phyloP scores from a whole-genome alignment of 441 rosid species.

The Kokia cookei region DNA sequence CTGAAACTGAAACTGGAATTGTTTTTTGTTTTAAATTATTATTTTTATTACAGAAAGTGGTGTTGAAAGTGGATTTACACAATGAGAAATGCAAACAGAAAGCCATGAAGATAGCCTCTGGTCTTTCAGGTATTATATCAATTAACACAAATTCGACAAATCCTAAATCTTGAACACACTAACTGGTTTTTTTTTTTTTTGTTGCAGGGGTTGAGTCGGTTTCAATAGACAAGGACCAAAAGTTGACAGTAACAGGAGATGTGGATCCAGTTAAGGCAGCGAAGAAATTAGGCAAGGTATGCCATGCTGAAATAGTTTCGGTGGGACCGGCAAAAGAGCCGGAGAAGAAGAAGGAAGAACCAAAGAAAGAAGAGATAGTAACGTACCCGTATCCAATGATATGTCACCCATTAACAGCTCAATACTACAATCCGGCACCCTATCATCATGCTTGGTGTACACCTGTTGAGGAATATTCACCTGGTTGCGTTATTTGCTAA shows the following conservation, averaged over 20 bases:
- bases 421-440: background rate
- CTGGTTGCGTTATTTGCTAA: slow-evolving; percentile 42
- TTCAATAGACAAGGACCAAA: slow-evolving; percentile 40
- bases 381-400: background rate
- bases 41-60: slow-evolving; percentile 32
- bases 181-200: background rate
- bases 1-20: background rate
- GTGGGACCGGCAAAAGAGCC: slow-evolving; percentile 62
- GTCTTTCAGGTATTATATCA: slow-evolving; percentile 28
- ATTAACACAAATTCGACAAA: background rate
- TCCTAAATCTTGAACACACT: background rate
- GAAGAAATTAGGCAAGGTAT: slow-evolving; percentile 38
- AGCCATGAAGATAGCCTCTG: slow-evolving; percentile 37
- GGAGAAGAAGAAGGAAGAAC: slow-evolving; percentile 43
- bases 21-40: background rate
- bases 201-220: slow-evolving; percentile 49
- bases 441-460: background rate
- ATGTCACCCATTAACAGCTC: slow-evolving; percentile 17
- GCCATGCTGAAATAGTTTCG: slow-evolving; percentile 27
- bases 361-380: slow-evolving; percentile 16
- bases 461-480: slow-evolving; percentile 32
- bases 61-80: slow-evolving; percentile 30
- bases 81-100: slow-evolving; percentile 28
- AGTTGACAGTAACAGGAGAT: slow-evolving; percentile 44
- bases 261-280: slow-evolving; percentile 33